These are phyloP conservation scores for Drechslerella dactyloides DNA, from an alignment of 2,329 filamentous ascomycete genomes.

Conservation along the genomic window DNA sequence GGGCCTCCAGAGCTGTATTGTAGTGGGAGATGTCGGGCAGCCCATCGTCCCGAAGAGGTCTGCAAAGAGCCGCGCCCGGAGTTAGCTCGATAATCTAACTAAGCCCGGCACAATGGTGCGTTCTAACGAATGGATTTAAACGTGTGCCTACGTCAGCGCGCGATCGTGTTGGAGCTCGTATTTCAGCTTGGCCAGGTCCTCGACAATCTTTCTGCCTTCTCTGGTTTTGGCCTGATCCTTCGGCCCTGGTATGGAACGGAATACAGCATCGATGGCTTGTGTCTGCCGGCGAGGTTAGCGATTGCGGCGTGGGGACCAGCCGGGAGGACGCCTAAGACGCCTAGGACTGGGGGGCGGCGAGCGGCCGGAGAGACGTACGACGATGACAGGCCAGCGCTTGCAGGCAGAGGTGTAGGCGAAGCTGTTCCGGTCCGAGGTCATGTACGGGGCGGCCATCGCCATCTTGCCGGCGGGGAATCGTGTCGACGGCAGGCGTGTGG, in stretches of 20 bases:
- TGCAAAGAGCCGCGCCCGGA: conserved; percentile 25
- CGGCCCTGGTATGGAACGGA: conserved; percentile 70
- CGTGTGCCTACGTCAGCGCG: conserved; percentile 70
- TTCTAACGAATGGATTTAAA: too few relatives aligned
- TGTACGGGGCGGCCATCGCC: conserved; percentile 63
- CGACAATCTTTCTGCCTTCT: conserved; percentile 86
- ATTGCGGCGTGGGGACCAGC: neutral
- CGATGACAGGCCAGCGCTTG: conserved; percentile 90
- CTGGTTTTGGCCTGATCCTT: conserved; percentile 69
- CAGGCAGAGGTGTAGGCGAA: conserved; percentile 86
- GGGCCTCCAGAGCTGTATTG: conserved; percentile 80
- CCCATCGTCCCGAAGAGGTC: conserved; percentile 69
- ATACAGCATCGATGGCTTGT: conserved; percentile 90
- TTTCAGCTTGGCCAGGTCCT: conserved; percentile 80
- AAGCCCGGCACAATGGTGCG: too few relatives aligned
- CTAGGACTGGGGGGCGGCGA: conserved; percentile 5
- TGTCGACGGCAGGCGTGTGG: neutral
- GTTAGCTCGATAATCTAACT: too few relatives aligned
- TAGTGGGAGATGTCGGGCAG: conserved; percentile 77
- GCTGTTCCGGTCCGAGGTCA: conserved; percentile 80
- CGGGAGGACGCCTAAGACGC: too few relatives aligned
- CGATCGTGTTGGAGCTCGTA: conserved; percentile 94
- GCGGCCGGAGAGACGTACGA: conserved; percentile 65
- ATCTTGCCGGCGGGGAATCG: neutral
- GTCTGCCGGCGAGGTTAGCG: conserved; percentile 66